Base-by-base conservation (phyloP, 768 basidiomycete species). In the Naganishia vishniacii region DNA sequence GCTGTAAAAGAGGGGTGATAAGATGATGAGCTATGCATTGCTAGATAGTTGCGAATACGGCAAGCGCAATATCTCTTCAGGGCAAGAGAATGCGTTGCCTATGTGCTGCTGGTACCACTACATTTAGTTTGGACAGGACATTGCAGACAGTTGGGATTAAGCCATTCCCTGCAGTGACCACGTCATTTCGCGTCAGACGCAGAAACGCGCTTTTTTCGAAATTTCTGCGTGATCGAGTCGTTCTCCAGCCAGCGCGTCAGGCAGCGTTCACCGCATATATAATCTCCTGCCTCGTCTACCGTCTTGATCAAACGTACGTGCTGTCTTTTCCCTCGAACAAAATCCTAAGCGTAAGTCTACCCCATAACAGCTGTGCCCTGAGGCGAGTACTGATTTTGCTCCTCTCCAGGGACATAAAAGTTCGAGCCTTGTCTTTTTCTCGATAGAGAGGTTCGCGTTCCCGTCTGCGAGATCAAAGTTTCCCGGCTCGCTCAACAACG, bases 381-480 rank as follows among this genome's bases (percentile, higher is more conserved):
- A 20, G 5, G 18, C 60, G 18, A 47, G 41, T 40, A 26, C 34
- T 12, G 48, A 28, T 29, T 62, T 9, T 47, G 6, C 16, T 18
- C 18, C 45, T 28, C 48, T 58, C 29, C 40, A 72, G 73, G 69
- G 72, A 76, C 75, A 76, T 61, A 70, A 73, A 76, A 76, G 75
- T 76, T 76, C 75, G 75, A 76, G 68, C 70, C 69, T 66, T 69
- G 68, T 68, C 64, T 59, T 68, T 72, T 70, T 71, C 73, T 64
- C 72, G 68, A 72, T 76, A 68, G 70, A 66, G 64, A 66, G 67
- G 70, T 59, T 74, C 75, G 73, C 75, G 75, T 76, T 76, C 75
- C 75, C 75, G 75, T 76, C 72, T 71, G 71, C 75, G 67, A 76
- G 64, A 76, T 28, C 28, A 62, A 66, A 66, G 65, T 56, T 66